A percentile compares a stretch with the other conserved stretches of the same genome.
phyloP scores from a whole-genome alignment of 768 basidiomycete species.

The Mrakia gelida region DNA sequence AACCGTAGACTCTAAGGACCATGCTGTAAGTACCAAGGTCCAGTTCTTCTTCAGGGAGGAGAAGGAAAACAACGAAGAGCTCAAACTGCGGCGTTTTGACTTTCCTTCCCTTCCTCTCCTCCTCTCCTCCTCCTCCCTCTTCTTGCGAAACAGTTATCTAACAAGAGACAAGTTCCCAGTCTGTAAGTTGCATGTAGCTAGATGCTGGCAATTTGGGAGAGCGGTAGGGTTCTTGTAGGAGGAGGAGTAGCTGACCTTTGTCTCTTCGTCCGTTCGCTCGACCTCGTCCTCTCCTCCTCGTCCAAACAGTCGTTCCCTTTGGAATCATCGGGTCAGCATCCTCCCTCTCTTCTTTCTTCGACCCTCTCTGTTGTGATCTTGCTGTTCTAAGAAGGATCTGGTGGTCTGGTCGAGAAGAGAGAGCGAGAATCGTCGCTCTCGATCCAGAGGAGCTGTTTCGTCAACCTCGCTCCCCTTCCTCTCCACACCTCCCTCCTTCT shows the following conservation, averaged over 20 bases:
- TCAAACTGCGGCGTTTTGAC: neutral
- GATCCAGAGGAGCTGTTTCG: neutral
- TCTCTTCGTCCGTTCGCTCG: neutral
- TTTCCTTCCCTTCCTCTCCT: neutral
- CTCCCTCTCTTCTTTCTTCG: too few species aligned
- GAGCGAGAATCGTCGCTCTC: conserved; percentile 1
- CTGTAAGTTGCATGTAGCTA: conserved; percentile 58
- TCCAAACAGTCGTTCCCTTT: conserved; percentile 54
- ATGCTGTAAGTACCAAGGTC: too few species aligned
- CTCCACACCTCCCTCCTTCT: neutral
- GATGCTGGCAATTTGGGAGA: neutral
- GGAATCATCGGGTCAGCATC: conserved; percentile 44
- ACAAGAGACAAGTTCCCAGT: conserved; percentile 87
- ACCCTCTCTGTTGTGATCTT: neutral
- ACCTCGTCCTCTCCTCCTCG: conserved; percentile 24
- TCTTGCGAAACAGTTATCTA: conserved; percentile 53
- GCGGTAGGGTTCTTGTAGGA: neutral
- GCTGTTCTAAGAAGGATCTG: conserved; percentile 42
- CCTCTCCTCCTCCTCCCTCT: neutral
- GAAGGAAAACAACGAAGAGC: too few species aligned
- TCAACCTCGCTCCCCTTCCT: conserved; percentile 50
- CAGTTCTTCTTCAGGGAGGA: too few species aligned
- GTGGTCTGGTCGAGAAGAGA: conserved; percentile 32
- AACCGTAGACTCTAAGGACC: too few species aligned
- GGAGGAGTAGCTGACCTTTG: neutral